Evolutionary conservation across 257 asterid genomes (phyloP).

Genomic region (Solanum okadae): DNA sequence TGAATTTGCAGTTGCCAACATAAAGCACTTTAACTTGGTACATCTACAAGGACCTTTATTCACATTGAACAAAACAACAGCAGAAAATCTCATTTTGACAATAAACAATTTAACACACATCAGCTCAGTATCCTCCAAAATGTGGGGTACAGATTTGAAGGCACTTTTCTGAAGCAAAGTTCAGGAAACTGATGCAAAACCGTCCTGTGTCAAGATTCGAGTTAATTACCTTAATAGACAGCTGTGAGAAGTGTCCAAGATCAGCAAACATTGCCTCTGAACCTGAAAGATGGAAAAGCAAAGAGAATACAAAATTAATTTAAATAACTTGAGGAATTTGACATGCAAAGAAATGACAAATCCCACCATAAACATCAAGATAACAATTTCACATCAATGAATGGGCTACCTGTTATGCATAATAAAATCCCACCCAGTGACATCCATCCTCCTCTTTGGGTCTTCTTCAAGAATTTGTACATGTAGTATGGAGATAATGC

Average conservation of each 20-base stretch:
- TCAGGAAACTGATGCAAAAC: neutral
- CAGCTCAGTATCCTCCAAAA: neutral
- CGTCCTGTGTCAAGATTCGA: neutral
- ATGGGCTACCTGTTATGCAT: conserved; percentile 66
- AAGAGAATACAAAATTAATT: neutral
- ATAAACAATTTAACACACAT: neutral
- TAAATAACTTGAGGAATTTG: neutral
- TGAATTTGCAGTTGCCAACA: neutral
- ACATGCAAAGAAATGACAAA: neutral
- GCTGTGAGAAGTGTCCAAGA: conserved; percentile 93
- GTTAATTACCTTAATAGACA: conserved; percentile 70
- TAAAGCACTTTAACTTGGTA: neutral
- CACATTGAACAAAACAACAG: neutral
- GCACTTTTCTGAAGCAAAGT: neutral
- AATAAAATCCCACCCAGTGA: conserved; percentile 87
- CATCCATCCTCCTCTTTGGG: conserved; percentile 86
- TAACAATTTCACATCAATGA: neutral
- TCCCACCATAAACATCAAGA: neutral
- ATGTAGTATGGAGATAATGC: conserved; percentile 96
- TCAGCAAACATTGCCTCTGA: conserved; percentile 98
- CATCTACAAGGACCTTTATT: neutral
- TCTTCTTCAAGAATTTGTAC: conserved; percentile 92
- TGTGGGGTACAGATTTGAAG: neutral
- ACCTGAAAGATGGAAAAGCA: conserved; percentile 31
- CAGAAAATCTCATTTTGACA: neutral